Evolutionary conservation across 345 rosid genomes (phyloP).

Genomic region (Psidium guajava): DNA sequence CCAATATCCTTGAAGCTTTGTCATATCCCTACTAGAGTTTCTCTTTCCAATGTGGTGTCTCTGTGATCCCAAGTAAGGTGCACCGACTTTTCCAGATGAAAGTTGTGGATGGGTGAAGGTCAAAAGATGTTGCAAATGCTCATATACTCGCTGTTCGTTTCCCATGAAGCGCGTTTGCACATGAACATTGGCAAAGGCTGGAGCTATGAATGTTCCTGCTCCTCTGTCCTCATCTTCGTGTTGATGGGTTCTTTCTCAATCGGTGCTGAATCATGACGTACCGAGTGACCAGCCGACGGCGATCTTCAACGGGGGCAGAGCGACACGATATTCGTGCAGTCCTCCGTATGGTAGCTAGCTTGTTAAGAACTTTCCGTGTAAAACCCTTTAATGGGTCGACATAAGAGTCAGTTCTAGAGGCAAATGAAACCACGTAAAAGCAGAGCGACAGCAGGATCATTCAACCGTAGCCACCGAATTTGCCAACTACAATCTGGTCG

Average conservation of each 20-base stretch:
- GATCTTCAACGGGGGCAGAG: background rate
- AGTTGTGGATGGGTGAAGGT: constrained; percentile 77
- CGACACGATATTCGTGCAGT: background rate
- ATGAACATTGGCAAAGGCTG: background rate
- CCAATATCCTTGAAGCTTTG: background rate
- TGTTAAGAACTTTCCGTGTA: background rate
- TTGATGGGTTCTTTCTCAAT: background rate
- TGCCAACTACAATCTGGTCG: background rate
- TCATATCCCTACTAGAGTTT: background rate
- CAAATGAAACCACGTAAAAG: background rate
- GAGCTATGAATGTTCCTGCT: background rate
- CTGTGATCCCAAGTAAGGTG: constrained; percentile 28
- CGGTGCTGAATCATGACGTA: background rate
- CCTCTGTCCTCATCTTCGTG: background rate
- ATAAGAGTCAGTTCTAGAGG: background rate
- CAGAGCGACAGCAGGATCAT: background rate
- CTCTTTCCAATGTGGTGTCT: background rate
- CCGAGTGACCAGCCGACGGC: background rate
- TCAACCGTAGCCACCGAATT: background rate
- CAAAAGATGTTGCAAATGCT: constrained; percentile 66
- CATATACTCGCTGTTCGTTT: constrained; percentile 35
- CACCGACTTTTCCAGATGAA: constrained; percentile 53
- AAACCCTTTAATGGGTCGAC: background rate
- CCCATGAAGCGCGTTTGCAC: background rate
- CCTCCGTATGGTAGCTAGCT: background rate